A percentile compares a stretch with the other conserved stretches of the same genome.
Evolutionary conservation across 345 rosid species (phyloP).

Genomic region (Boechera stricta): DNA sequence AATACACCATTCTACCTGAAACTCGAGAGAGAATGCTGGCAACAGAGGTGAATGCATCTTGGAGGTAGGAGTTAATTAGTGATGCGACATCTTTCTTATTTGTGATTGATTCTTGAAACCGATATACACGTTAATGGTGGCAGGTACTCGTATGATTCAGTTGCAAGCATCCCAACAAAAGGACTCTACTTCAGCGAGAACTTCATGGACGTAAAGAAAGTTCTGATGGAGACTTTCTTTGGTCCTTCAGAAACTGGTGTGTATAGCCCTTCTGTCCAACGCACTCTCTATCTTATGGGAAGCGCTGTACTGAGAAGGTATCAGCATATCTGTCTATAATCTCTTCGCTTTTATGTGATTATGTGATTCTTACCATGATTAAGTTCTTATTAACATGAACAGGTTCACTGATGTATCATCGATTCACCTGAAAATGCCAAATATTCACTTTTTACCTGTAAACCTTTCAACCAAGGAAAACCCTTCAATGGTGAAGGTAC

Average conservation of each 20-base stretch:
- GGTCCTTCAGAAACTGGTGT: constrained; percentile 86
- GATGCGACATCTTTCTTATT: constrained; percentile 7
- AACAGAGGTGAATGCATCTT: constrained; percentile 83
- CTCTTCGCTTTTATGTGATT: background rate
- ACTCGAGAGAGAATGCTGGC: constrained; percentile 91
- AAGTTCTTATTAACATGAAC: constrained; percentile 41
- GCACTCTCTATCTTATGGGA: constrained; percentile 85
- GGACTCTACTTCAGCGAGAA: constrained; percentile 69
- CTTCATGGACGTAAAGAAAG: constrained; percentile 64
- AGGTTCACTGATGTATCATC: constrained; percentile 78
- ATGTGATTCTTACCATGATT: constrained; percentile 1
- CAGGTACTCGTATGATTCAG: constrained; percentile 79
- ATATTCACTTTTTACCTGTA: constrained; percentile 88
- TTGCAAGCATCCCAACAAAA: constrained; percentile 60
- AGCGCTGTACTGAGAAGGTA: constrained; percentile 79
- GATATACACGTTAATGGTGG: constrained; percentile 32
- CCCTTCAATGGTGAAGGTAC: constrained; percentile 78
- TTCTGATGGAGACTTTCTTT: constrained; percentile 68
- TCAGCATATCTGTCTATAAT: constrained; percentile 19
- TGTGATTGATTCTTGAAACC: constrained; percentile 19
- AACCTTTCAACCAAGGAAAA: constrained; percentile 76
- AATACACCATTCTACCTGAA: constrained; percentile 86
- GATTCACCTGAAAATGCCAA: constrained; percentile 83
- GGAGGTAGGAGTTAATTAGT: constrained; percentile 63
- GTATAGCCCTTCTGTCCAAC: constrained; percentile 96